Conservation (phyloP, 192 early-diverging fungal species). For the Rhizophagus sp. region DNA sequence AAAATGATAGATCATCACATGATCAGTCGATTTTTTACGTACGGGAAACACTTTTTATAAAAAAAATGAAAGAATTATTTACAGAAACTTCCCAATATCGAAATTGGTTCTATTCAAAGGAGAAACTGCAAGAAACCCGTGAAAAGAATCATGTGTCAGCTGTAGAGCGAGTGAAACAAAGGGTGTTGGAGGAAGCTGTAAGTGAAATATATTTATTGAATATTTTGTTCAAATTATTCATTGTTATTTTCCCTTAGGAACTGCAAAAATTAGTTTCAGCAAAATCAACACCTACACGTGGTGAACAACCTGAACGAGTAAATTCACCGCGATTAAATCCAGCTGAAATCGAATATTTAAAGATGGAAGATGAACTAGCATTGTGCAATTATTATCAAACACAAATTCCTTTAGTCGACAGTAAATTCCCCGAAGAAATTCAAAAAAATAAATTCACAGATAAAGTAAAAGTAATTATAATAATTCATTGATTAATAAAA, state of each 20-base stretch:
- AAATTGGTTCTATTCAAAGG: constrained; percentile 69
- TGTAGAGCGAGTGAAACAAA: constrained; percentile 56
- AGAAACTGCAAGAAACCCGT: constrained; percentile 56
- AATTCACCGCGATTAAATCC: constrained; percentile 30
- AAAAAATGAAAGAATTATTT: constrained; percentile 47
- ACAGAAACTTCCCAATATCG: constrained; percentile 74
- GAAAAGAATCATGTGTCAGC: constrained; percentile 55
- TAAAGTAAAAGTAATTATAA: neutral
- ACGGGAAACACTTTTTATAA: no score
- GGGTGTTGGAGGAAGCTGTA: constrained; percentile 58
- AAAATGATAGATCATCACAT: no score
- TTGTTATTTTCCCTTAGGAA: neutral
- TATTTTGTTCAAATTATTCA: neutral
- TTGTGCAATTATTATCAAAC: constrained; percentile 58
- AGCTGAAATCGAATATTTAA: constrained; percentile 45
- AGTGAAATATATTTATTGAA: neutral
- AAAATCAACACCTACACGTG: neutral
- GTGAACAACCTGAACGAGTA: constrained; percentile 15
- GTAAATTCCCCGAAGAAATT: constrained; percentile 7
- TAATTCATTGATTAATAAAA: no score
- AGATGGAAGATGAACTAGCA: constrained; percentile 52
- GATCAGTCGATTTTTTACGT: no score
- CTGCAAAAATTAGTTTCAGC: constrained; percentile 19
- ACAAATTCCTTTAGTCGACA: constrained; percentile 32
- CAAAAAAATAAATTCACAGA: constrained; percentile 1